A percentile compares a stretch with the other conserved stretches of the same genome.
Conservation (phyloP, 2,329 filamentous ascomycete genomes). For the Trichoderma pleuroti region DNA sequence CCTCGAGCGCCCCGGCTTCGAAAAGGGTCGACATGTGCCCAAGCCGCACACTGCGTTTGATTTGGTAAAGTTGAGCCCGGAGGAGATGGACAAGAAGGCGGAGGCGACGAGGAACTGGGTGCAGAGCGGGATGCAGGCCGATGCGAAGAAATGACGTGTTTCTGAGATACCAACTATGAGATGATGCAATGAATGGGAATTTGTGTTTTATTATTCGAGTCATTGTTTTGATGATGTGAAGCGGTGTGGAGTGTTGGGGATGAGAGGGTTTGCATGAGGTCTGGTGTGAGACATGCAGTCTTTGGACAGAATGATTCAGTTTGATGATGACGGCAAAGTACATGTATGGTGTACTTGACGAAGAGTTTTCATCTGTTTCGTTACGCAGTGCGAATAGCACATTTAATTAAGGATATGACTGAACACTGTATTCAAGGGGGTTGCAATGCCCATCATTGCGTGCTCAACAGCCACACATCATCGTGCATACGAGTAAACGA, state of each 20-base stretch:
- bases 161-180: background rate
- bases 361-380: background rate
- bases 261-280: background rate
- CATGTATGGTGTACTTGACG: background rate
- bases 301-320: background rate
- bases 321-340: background rate
- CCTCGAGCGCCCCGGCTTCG: constrained; percentile 64
- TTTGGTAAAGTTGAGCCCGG: constrained; percentile 41
- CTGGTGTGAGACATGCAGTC: background rate
- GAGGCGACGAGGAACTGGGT: constrained; percentile 59
- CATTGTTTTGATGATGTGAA: background rate
- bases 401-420: background rate
- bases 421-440: background rate
- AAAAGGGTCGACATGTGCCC: constrained; percentile 74
- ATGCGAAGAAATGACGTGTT: constrained; percentile 48
- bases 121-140: constrained; percentile 64
- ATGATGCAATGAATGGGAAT: background rate
- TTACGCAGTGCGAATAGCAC: background rate
- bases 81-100: constrained; percentile 56
- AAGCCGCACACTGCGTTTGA: constrained; percentile 59
- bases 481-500: background rate
- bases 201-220: background rate
- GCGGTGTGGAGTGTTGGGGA: background rate
- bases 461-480: background rate
- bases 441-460: background rate